phyloP scores from a whole-genome alignment of 352 stramenopile genomes.

The Pythium folliculosum region DNA sequence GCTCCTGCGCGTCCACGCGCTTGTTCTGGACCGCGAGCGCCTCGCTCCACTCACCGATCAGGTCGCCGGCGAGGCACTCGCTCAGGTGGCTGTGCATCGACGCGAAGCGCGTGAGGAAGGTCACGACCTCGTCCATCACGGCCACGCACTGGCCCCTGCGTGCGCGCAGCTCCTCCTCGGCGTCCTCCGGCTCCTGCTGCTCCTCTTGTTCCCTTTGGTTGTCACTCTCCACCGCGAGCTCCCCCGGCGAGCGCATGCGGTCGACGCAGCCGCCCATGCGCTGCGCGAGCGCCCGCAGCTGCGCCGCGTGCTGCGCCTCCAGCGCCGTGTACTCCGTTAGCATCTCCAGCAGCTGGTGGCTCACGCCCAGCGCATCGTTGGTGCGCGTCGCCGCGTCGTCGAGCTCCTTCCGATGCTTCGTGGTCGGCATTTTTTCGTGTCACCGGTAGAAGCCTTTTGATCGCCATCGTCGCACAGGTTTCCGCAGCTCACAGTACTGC shows the following conservation, averaged over 20 bases:
- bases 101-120: slow-evolving; percentile 35
- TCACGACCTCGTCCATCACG: slow-evolving; percentile 38
- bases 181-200: background rate
- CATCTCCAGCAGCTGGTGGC: slow-evolving; percentile 34
- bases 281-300: slow-evolving; percentile 21
- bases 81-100: slow-evolving; percentile 35
- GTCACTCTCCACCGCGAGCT: no score
- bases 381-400: slow-evolving; percentile 18
- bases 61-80: slow-evolving; percentile 27
- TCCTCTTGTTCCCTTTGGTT: background rate
- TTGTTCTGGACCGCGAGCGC: slow-evolving; percentile 19
- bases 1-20: slow-evolving; percentile 22
- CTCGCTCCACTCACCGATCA: slow-evolving; percentile 33
- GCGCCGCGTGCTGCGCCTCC: slow-evolving; percentile 28
- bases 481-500: no score
- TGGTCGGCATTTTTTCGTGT: background rate
- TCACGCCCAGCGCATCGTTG: slow-evolving; percentile 24
- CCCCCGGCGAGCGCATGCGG: slow-evolving; percentile 16
- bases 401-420: background rate
- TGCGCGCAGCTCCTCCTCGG: slow-evolving; percentile 15
- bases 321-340: slow-evolving; percentile 35
- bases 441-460: slow-evolving; percentile 5
- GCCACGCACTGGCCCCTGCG: slow-evolving; percentile 29
- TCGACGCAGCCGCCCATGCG: slow-evolving; percentile 33
- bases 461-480: slow-evolving; percentile 1